Percentiles rank a stretch among this genome's conserved stretches.
Evolutionary conservation across 768 basidiomycete species (phyloP).

Genomic region (Naganishia vaughanmartiniae): DNA sequence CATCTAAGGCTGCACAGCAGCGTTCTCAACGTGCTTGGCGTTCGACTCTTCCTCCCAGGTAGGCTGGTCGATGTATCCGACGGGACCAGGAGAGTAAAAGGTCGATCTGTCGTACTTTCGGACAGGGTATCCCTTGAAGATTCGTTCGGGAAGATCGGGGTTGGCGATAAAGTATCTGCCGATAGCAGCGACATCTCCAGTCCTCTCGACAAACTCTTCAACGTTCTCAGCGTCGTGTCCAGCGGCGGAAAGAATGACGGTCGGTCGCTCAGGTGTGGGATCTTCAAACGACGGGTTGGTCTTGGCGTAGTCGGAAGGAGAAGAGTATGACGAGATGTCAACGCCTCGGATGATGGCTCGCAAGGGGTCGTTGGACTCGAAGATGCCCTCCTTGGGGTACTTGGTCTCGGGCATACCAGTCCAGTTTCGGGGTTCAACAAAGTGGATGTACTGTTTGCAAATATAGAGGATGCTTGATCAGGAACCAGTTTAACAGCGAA

Average conservation of each 20-base stretch:
- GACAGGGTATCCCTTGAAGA: slow-evolving; percentile 28
- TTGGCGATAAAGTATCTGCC: slow-evolving; percentile 37
- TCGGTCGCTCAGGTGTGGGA: slow-evolving; percentile 30
- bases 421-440: slow-evolving; percentile 32
- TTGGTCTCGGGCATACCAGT: slow-evolving; percentile 24
- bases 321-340: slow-evolving; percentile 19
- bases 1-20: slow-evolving; percentile 21
- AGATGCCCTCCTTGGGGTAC: slow-evolving; percentile 25
- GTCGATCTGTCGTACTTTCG: slow-evolving; percentile 35
- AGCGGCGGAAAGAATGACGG: slow-evolving; percentile 29
- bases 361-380: slow-evolving; percentile 35
- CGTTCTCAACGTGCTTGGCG: slow-evolving; percentile 15
- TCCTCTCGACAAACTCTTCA: slow-evolving; percentile 30
- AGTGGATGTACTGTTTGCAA: slow-evolving; percentile 26
- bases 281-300: slow-evolving; percentile 34
- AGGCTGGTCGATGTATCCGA: slow-evolving; percentile 36
- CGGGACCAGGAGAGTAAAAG: slow-evolving; percentile 34
- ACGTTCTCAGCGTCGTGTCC: slow-evolving; percentile 32
- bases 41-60: slow-evolving; percentile 11
- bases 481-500: neutral
- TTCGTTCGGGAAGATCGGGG: slow-evolving; percentile 37
- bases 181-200: slow-evolving; percentile 36
- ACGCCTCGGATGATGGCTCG: slow-evolving; percentile 38
- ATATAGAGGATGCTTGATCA: neutral
- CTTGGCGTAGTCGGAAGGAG: slow-evolving; percentile 30